Evolutionary conservation across 1,139 yeast species (phyloP).

Genomic region (Magnusiomyces ingens): DNA sequence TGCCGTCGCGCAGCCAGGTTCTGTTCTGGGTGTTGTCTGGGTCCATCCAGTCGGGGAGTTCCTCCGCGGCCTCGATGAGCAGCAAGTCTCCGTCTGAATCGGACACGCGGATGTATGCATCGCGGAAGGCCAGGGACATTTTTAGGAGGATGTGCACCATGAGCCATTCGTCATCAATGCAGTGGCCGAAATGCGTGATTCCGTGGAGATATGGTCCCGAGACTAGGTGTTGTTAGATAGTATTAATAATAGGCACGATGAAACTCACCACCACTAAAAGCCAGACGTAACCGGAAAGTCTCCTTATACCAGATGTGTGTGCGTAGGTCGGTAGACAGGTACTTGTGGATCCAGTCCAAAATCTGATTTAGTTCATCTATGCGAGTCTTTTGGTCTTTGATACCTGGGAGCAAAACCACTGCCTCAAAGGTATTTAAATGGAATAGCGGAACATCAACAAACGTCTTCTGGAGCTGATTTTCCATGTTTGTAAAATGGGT

Average conservation of each 20-base stretch:
- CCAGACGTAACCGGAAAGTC: slow-evolving; percentile 2
- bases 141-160: not conserved
- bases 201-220: slow-evolving; percentile 12
- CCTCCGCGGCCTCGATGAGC: slow-evolving; percentile 7
- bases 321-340: not conserved
- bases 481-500: no score
- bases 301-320: slow-evolving; percentile 9
- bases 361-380: not conserved
- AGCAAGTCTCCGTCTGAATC: slow-evolving; percentile 13
- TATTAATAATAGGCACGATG: not conserved
- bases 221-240: not conserved
- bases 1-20: slow-evolving; percentile 12
- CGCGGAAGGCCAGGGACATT: slow-evolving; percentile 1
- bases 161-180: slow-evolving; percentile 9
- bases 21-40: slow-evolving; percentile 9
- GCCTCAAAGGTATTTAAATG: slow-evolving; percentile 10
- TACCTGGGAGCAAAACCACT: slow-evolving; percentile 7
- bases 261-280: slow-evolving; percentile 5
- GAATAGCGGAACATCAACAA: slow-evolving; percentile 9
- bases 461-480: not conserved
- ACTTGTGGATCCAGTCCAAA: not conserved
- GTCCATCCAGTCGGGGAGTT: slow-evolving; percentile 3
- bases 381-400: not conserved
- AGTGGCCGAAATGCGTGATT: slow-evolving; percentile 9
- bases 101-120: slow-evolving; percentile 7